Base-by-base conservation (phyloP, 1,284 basidiomycete species). In the Cryptococcus hybrid region DNA sequence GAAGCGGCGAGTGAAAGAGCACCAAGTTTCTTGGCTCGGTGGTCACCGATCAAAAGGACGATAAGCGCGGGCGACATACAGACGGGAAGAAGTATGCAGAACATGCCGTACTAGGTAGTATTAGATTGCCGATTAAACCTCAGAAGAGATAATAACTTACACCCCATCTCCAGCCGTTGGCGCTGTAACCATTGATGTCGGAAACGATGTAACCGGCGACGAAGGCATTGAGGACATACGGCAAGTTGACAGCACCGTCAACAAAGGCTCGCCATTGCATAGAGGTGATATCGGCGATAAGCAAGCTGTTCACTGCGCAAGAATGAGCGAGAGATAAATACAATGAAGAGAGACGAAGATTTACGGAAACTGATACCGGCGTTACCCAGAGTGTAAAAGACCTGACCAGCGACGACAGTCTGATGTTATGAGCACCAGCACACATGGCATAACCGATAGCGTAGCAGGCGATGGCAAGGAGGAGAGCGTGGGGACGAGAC, bases 211-310 rank as follows among this genome's bases (percentile, higher is more conserved):
- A 73, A 50, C 76, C 79, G 3, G 71, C 30, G 30, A 30, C 30
- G 30, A 30, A 30, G 30, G 30, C 30, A 51, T 74, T 59, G 54
- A 30, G 30, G 63, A 91, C 81, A 74, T 86, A 90, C 3, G 47
- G 82, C 79, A 74, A 84, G 82, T 84, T 83, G 34, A 87, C 82
- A 8, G 89, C 78, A n/a, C 86, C 88, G 3, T 84, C 82, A 35
- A 88, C 83, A 11, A 89, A 79, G 5, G 87, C 88, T 54, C 89
- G 83, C 87, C 87, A 90, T 72, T 85, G 83, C 13, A 90, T 82
- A 1, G 85, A 86, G 3, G 89, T 90, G 58, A 88, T 85, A 69
- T 92, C 89, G 13, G 87, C 88, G 30, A 30, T 30, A 30, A 30
- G 30, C 30, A 54, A 75, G 57, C 30, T 37, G 73, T 55, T 59